Base-by-base conservation (phyloP, 2,329 filamentous ascomycete species). In the Neoascochyta sp. region DNA sequence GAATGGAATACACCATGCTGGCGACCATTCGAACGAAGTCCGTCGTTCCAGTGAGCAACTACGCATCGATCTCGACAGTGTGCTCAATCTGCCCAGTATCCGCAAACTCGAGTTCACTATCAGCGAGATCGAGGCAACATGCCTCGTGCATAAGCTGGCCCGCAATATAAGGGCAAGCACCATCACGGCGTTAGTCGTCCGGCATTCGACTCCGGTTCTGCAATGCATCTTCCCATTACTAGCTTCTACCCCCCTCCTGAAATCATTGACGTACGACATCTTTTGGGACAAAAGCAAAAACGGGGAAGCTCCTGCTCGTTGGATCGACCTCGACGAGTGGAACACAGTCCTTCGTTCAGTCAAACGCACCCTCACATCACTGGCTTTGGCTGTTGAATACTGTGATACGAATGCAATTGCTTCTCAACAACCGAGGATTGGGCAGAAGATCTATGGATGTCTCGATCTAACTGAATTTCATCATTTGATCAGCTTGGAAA, bases 191-290 rank as follows among this genome's bases (percentile, higher is more conserved):
- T 19, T 56, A 8, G 30, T 50, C 3, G 38, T 56, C 16, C 35
- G 51, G 21, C 38, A 47, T 16, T 46, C 50, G 1, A 39, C 29
- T 3, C 30, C 33, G 4, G 30, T 41, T 7, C 19, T 33, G 3
- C 18, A 29, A 4, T 27, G 24, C 10, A 19, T 54, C 3, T 12
- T 22, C 7, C 27, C 27, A 0, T 21, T 53, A 4, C 25, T 57
- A 4, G 15, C 22, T 11, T 37, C 27, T 16, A 40, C 43, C 13
- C 48, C 46, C 12, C 47, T 45, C 12, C 35, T 58, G 7, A 31
- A 29, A 5, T 48, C 46, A 4, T 36, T 58, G 3, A 50, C 47
- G 3, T 55, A 40, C 21, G 52, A 58, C 14, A 36, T 52, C 9
- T 41, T 35, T n/a, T 47, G 44, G 20, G 41, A 52, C 14, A 24